Evolutionary conservation across 805 yeast species (phyloP).

Genomic region (Candida broadrunensis): DNA sequence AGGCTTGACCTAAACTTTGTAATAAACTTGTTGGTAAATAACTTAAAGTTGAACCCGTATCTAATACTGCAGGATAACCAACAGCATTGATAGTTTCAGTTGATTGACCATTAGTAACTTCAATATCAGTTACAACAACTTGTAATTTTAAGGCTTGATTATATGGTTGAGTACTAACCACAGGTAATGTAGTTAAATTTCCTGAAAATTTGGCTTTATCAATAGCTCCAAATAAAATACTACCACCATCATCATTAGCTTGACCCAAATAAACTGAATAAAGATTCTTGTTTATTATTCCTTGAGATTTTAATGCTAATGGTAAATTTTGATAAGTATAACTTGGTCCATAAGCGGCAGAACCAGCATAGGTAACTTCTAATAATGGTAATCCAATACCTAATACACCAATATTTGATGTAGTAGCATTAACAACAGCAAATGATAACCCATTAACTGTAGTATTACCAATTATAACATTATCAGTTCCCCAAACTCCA

Average conservation of each 20-base stretch:
- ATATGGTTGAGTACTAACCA: slow-evolving; percentile 27
- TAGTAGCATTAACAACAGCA: slow-evolving; percentile 69
- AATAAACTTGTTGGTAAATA: slow-evolving; percentile 43
- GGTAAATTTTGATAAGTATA: slow-evolving; percentile 41
- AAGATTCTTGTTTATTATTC: slow-evolving; percentile 28
- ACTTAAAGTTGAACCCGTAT: slow-evolving; percentile 34
- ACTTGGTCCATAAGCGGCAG: slow-evolving; percentile 5
- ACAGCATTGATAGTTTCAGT: slow-evolving; percentile 14
- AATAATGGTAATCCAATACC: slow-evolving; percentile 71
- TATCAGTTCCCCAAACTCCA: slow-evolving; percentile 65
- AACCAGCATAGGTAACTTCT: slow-evolving; percentile 51
- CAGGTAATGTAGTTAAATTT: slow-evolving; percentile 28
- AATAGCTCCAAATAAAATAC: slow-evolving; percentile 41
- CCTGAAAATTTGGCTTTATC: slow-evolving; percentile 41
- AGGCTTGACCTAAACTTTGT: slow-evolving; percentile 29
- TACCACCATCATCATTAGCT: slow-evolving; percentile 22
- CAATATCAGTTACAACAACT: slow-evolving; percentile 43
- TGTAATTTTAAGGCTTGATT: slow-evolving; percentile 44
- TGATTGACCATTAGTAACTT: slow-evolving; percentile 9
- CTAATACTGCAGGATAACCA: slow-evolving; percentile 25
- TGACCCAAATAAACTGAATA: slow-evolving; percentile 37
- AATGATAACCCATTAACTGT: slow-evolving; percentile 53
- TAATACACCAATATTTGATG: slow-evolving; percentile 66
- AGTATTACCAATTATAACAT: slow-evolving; percentile 48
- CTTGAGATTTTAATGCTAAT: slow-evolving; percentile 26